Evolutionary conservation across 139 green algal species (phyloP), one percentile per base, ranked within the genome.

Genomic region (Haematococcus lacustris): DNA sequence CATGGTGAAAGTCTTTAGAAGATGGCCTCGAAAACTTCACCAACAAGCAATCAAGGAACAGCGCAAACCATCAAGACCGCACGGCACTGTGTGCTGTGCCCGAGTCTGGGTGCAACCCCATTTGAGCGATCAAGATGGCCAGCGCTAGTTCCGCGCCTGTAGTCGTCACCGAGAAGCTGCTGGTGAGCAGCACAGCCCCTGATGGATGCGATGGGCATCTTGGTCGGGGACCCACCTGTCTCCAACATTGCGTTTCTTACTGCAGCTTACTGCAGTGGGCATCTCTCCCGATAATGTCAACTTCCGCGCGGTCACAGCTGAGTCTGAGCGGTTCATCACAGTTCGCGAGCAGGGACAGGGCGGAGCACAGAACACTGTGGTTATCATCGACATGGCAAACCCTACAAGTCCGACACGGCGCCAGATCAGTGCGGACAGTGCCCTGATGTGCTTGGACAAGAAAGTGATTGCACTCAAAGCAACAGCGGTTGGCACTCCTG

Each of bases 281-380:
- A 88, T 99, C 47, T 87, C 91, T 43, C 82, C 90, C 63, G 85
- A 94, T 50, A 93, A 91, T 72, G 97, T 99, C 78, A 93, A 92
- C 33, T 99, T 99, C 88, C 97, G 91, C 69, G 94, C 97, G 85
- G 89, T 97, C 34, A 97, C 95, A 1, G 93, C 97, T 88, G 93
- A 99, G 88, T 92, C 79, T 7, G 94, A 98, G 30, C 98, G 97
- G 84, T 98, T 87, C 76, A 91, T 99, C 51, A 98, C 92, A 73
- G 89, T 99, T 4, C 87, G 95, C 3, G 94, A 99, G 85, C 97
- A 92, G 3, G 85, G 83, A 17, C 67, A 83, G 28, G 47, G 47
- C 6, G 67, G 67, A 3, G 66, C 73, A 2, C 71, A 81, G 32
- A 87, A 86, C 73, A 83, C 76, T 0, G 76, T 97, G 34, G 90